Conservation (phyloP, 1,284 basidiomycete species). For the Apiotrichum gamsii region DNA sequence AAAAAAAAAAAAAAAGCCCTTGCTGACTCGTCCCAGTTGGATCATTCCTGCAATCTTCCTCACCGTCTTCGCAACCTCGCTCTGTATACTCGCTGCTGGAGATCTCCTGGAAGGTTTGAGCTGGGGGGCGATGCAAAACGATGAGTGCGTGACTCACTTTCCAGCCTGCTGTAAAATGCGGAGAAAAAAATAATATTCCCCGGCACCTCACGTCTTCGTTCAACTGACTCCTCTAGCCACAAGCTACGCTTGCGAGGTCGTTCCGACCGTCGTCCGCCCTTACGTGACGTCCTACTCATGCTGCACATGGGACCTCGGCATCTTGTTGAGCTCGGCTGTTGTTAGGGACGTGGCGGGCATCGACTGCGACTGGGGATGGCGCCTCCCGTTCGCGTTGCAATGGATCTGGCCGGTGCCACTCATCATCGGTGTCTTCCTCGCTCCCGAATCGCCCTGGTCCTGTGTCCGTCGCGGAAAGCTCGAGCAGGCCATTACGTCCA, state of each 20-base stretch:
- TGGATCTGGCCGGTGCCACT: slow-evolving; percentile 44
- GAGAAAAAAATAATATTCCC: too few relatives aligned
- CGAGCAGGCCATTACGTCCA: slow-evolving; percentile 14
- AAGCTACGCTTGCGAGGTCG: slow-evolving; percentile 51
- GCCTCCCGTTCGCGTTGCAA: slow-evolving; percentile 18
- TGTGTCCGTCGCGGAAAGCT: slow-evolving; percentile 29
- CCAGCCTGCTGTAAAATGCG: too few relatives aligned
- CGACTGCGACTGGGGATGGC: slow-evolving; percentile 33
- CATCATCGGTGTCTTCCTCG: slow-evolving; percentile 18
- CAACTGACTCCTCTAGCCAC: slow-evolving; percentile 28
- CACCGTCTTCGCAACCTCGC: slow-evolving; percentile 28
- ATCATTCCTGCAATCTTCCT: slow-evolving; percentile 34
- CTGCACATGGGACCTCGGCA: slow-evolving; percentile 51
- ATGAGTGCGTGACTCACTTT: too few relatives aligned
- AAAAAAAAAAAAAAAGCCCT: too few relatives aligned
- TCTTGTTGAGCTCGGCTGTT: slow-evolving; percentile 48
- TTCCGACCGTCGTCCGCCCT: slow-evolving; percentile 49
- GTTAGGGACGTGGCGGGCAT: slow-evolving; percentile 39
- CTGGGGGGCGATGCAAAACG: too few relatives aligned
- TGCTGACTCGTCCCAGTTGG: too few relatives aligned
- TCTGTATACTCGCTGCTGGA: not conserved
- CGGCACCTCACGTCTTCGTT: too few relatives aligned
- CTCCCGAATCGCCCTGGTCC: slow-evolving; percentile 36
- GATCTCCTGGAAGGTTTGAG: too few relatives aligned
- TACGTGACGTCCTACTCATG: slow-evolving; percentile 52